phyloP scores from a whole-genome alignment of 805 yeast species.

The Spathaspora gorwiae region DNA sequence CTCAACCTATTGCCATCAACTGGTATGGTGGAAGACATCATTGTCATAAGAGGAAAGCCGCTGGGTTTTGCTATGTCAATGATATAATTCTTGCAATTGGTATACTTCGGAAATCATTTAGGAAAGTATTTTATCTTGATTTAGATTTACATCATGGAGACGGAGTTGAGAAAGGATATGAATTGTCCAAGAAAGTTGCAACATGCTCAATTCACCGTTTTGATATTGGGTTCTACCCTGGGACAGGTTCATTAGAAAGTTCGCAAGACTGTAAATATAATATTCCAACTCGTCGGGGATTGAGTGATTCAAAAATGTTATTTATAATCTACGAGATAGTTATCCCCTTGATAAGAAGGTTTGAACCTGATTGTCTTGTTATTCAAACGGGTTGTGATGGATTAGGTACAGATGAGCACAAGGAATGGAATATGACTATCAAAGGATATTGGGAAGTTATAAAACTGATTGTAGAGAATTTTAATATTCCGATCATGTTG shows the following conservation, averaged over 20 bases:
- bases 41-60: constrained; percentile 47
- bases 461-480: constrained; percentile 16
- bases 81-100: constrained; percentile 60
- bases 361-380: constrained; percentile 50
- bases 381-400: constrained; percentile 78
- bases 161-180: constrained; percentile 68
- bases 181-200: constrained; percentile 48
- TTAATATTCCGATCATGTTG: constrained; percentile 37
- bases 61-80: constrained; percentile 72
- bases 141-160: constrained; percentile 79
- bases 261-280: constrained; percentile 41
- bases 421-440: constrained; percentile 67
- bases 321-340: constrained; percentile 39
- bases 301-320: constrained; percentile 42
- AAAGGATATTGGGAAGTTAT: constrained; percentile 42
- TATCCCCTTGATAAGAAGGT: constrained; percentile 33
- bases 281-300: constrained; percentile 55
- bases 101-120: constrained; percentile 42
- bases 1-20: constrained; percentile 43
- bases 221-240: constrained; percentile 71
- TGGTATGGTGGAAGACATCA: constrained; percentile 86
- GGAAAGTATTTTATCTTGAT: constrained; percentile 57
- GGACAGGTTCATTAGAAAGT: constrained; percentile 48
- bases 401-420: constrained; percentile 54
- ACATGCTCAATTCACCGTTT: constrained; percentile 62